Evolutionary conservation across 2,329 filamentous ascomycete genomes (phyloP), one percentile per base, ranked within the genome.

Genomic region (Teratosphaeria destructans): DNA sequence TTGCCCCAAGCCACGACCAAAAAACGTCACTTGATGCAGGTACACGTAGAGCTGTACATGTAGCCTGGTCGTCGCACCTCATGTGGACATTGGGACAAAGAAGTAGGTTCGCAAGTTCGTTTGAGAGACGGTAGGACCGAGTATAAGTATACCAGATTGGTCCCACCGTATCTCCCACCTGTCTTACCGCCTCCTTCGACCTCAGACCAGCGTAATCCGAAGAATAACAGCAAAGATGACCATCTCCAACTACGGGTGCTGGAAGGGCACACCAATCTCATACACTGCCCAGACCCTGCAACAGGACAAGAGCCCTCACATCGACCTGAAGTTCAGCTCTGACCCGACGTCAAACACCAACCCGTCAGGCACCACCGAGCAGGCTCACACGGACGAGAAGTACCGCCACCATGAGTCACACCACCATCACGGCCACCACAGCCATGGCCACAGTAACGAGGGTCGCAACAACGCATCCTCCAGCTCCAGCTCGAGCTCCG

Each of bases 241-340:
- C 54, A 56, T 56, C 32, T 37, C 29, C 29, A 35, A 56, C 54
- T 56, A 56, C 54, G 54, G 54, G 8, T 35, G 29, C 54, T 56
- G 49, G 49, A 58, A 58, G 27, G 57, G 57, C 34, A 61, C 52
- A 14, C 61, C 61, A 11, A 54, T 57, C 26, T 55, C 43, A 55
- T 63, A 55, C 39, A 57, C 34, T 19, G 63, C 63, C 16, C 61
- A 66, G 58, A 65, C 63, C 19, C 59, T 59, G 29, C 27, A 60
- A 16, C 61, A 65, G 39, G 64, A 66, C 55, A 34, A 56, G 5
- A 54, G 58, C 14, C 70, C 71, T 39, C 70, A 72, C 60, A 71
- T 73, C 60, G 67, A 65, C 52, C 66, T 73, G 23, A 62, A 67
- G 39, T 70, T 72, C 63, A 49, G 16, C 19, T 49, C 43, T n/a